Evolutionary conservation across 805 yeast species (phyloP).

Genomic region (Kodamaea jinghongensis): DNA sequence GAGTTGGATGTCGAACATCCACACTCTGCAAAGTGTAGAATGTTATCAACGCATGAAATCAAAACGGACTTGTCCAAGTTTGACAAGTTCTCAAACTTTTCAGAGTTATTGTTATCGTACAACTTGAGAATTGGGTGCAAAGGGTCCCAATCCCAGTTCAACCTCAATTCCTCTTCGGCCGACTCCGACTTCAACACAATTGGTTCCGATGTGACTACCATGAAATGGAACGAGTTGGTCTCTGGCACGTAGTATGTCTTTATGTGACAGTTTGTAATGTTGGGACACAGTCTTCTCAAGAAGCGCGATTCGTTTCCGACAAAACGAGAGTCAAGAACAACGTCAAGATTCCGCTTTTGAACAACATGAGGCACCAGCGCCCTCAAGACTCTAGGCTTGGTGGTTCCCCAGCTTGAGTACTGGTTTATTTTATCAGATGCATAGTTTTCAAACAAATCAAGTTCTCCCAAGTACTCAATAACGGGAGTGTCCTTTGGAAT

Average conservation of each 20-base stretch:
- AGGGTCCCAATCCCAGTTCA: conserved; percentile 89
- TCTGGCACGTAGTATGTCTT: conserved; percentile 47
- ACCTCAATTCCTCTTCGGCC: conserved; percentile 67
- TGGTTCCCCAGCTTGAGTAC: conserved; percentile 70
- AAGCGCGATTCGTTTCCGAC: conserved; percentile 76
- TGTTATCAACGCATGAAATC: conserved; percentile 59
- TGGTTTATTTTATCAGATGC: conserved; percentile 68
- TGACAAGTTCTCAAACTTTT: conserved; percentile 51
- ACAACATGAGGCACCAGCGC: conserved; percentile 14
- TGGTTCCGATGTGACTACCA: conserved; percentile 53
- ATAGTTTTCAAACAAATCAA: conserved; percentile 65
- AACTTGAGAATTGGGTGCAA: conserved; percentile 69
- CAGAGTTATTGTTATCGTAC: conserved; percentile 25
- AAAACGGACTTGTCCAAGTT: conserved; percentile 54
- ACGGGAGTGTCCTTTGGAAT: conserved; percentile 51
- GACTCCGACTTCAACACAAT: conserved; percentile 37
- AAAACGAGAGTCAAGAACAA: conserved; percentile 77
- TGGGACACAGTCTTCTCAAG: conserved; percentile 65
- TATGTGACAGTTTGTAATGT: conserved; percentile 66
- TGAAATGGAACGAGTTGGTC: conserved; percentile 43
- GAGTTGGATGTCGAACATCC: conserved; percentile 47
- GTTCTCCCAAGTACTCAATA: conserved; percentile 68
- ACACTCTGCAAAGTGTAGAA: conserved; percentile 64
- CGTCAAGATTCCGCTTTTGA: conserved; percentile 43
- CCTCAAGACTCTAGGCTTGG: conserved; percentile 41